These are phyloP conservation scores for Penicillium arizonense DNA, from an alignment of 495 filamentous ascomycete species.

Conservation along the genomic window DNA sequence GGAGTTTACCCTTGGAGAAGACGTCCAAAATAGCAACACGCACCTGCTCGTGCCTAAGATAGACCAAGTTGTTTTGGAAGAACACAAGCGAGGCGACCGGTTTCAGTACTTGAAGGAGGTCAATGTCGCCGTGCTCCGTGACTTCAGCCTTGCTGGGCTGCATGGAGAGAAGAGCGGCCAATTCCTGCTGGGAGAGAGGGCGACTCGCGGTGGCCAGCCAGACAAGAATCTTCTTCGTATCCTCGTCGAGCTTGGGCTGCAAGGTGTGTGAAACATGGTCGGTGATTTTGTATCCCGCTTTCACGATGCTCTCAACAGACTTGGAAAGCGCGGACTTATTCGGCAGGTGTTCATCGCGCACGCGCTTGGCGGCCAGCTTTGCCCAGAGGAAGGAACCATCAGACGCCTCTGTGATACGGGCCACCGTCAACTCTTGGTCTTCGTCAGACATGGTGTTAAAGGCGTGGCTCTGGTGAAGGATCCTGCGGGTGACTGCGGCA, in stretches of 20 bases:
- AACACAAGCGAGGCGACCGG: slow-evolving; percentile 19
- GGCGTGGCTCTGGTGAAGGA: no score
- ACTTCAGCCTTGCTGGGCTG: slow-evolving; percentile 18
- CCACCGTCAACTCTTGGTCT: slow-evolving; percentile 14
- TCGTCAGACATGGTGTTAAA: background rate
- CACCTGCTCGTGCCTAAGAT: slow-evolving; percentile 19
- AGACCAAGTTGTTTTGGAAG: slow-evolving; percentile 20
- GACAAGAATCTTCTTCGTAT: slow-evolving; percentile 12
- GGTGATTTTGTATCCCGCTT: slow-evolving; percentile 11
- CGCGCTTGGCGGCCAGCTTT: slow-evolving; percentile 17
- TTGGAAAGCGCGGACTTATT: slow-evolving; percentile 9
- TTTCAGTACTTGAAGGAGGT: slow-evolving; percentile 11
- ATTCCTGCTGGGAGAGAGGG: slow-evolving; percentile 17
- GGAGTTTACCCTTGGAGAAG: slow-evolving; percentile 11
- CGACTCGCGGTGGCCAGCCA: slow-evolving; percentile 22
- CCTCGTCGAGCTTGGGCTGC: slow-evolving; percentile 14
- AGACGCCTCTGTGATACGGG: slow-evolving; percentile 19
- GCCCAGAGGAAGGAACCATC: slow-evolving; percentile 28
- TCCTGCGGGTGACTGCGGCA: no score
- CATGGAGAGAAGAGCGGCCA: slow-evolving; percentile 19
- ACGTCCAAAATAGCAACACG: slow-evolving; percentile 18
- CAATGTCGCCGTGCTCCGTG: slow-evolving; percentile 1
- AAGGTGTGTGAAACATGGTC: slow-evolving; percentile 19
- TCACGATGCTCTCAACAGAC: slow-evolving; percentile 10
- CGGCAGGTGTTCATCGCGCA: slow-evolving; percentile 9